phyloP scores from a whole-genome alignment of 2,329 filamentous ascomycete genomes.

The Hortaea sp. region DNA sequence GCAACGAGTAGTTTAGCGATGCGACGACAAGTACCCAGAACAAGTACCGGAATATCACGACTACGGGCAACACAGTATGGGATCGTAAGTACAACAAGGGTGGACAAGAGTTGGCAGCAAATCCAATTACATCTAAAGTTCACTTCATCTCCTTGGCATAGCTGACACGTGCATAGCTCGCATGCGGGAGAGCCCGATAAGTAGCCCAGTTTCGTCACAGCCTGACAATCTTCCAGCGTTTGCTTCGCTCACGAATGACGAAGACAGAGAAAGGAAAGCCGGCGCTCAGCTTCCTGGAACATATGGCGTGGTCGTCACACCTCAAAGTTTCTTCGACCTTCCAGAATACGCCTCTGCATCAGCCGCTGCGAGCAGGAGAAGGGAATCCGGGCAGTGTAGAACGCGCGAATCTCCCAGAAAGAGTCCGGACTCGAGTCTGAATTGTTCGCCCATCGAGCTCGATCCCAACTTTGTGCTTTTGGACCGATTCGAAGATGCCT shows the following conservation, averaged over 20 bases:
- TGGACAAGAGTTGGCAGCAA: neutral
- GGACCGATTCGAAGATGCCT: conserved; percentile 39
- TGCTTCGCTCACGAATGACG: conserved; percentile 42
- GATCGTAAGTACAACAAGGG: conserved; percentile 36
- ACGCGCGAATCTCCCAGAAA: neutral
- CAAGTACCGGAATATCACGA: conserved; percentile 35
- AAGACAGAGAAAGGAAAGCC: conserved; percentile 49
- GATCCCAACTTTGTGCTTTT: conserved; percentile 39
- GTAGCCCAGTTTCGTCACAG: conserved; percentile 1
- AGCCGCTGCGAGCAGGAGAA: conserved; percentile 20
- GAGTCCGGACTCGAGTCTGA: no score
- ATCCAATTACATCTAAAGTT: conserved; percentile 3
- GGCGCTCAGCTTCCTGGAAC: conserved; percentile 42
- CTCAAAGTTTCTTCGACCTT: conserved; percentile 42
- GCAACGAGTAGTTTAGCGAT: conserved; percentile 22
- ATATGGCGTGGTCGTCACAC: conserved; percentile 46
- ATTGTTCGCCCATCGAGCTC: no score
- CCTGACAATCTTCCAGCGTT: conserved; percentile 46
- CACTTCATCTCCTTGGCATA: neutral
- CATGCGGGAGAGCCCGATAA: conserved; percentile 1
- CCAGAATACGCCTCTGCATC: conserved; percentile 36
- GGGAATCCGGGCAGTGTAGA: conserved; percentile 15
- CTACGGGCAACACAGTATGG: conserved; percentile 44
- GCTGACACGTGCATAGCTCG: conserved; percentile 1
- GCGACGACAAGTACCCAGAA: conserved; percentile 23